Evolutionary conservation across 345 rosid genomes (phyloP).

Genomic region (Gossypium anomalum): DNA sequence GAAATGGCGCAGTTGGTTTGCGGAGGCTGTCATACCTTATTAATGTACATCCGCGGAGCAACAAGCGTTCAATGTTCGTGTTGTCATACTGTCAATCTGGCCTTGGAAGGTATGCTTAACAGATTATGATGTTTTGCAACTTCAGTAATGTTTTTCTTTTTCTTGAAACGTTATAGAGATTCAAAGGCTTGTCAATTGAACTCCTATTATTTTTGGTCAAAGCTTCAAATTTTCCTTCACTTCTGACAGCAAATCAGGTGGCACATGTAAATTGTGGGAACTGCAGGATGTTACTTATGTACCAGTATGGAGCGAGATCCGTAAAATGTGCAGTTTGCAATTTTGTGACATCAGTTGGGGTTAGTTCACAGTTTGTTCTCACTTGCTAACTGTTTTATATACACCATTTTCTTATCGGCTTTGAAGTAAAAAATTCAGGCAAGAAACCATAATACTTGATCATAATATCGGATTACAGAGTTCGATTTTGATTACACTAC

Average conservation of each 20-base stretch:
- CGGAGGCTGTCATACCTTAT: slow-evolving; percentile 94
- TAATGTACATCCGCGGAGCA: slow-evolving; percentile 97
- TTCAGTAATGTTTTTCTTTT: background rate
- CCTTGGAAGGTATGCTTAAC: slow-evolving; percentile 58
- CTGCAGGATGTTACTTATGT: slow-evolving; percentile 95
- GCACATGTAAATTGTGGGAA: slow-evolving; percentile 93
- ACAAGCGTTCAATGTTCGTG: slow-evolving; percentile 97
- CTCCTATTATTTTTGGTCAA: background rate
- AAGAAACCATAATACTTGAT: too few relatives aligned
- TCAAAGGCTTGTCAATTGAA: background rate
- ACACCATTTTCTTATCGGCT: background rate
- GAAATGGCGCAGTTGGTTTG: slow-evolving; percentile 98
- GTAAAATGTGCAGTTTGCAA: slow-evolving; percentile 96
- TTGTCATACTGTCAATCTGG: slow-evolving; percentile 91
- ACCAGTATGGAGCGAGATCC: slow-evolving; percentile 86
- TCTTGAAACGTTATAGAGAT: background rate
- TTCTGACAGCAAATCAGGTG: slow-evolving; percentile 77
- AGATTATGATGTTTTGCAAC: background rate
- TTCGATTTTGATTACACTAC: too few relatives aligned
- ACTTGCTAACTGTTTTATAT: background rate
- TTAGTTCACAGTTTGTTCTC: slow-evolving; percentile 27
- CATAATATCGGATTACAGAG: too few relatives aligned
- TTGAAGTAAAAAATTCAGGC: too few relatives aligned
- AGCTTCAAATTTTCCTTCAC: background rate
- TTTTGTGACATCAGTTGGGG: slow-evolving; percentile 85